Evolutionary conservation across 2,329 filamentous ascomycete genomes (phyloP), one percentile per base, ranked within the genome.

Genomic region (Aureobasidium uvarum): DNA sequence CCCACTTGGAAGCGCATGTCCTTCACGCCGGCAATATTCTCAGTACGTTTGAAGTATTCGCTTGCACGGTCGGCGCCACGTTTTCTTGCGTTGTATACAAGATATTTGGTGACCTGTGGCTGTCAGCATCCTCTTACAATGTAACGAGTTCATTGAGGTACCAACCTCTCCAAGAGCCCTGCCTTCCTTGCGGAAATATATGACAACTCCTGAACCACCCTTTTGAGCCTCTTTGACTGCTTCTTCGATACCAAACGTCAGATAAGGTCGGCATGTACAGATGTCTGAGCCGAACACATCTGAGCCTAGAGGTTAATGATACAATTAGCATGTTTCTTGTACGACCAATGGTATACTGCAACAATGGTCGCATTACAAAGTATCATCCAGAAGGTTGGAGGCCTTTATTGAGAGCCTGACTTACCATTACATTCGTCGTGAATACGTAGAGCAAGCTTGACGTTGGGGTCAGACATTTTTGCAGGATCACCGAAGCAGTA

Each of bases 281-380:
- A 98, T 99, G 76, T 99, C 95, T 23, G 92, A 96, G 67, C 94
- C 92, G 76, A 98, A 99, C 50, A 98, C 95, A 78, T 99, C 95
- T 75, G 91, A 96, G 66, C 95, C 95, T 74, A 98, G 98, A 79
- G 95, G 98, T 81, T 90, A 88, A 43, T 23, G 39, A 5, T 3
- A 11, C 6, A 13, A 23, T 43, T 59, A 59, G 39, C 18, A 20
- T 13, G 33, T 36, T 36, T 13, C 10, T 36, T 11, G 10, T 36
- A 8, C 11, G 33, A 36, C 13, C 10, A 36, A 36, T 13, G 10
- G 33, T 36, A 36, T 13, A 36, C 8, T 36, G 33, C 33, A 36
- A 36, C 33, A 10, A 16, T 31, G 13, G 3, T 14, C 7, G 14
- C 25, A 28, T n/a, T 28, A 5, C 7, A 18, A 16, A 31, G 51